Conservation (phyloP, 345 rosid species). For the Luvunga scandens region DNA sequence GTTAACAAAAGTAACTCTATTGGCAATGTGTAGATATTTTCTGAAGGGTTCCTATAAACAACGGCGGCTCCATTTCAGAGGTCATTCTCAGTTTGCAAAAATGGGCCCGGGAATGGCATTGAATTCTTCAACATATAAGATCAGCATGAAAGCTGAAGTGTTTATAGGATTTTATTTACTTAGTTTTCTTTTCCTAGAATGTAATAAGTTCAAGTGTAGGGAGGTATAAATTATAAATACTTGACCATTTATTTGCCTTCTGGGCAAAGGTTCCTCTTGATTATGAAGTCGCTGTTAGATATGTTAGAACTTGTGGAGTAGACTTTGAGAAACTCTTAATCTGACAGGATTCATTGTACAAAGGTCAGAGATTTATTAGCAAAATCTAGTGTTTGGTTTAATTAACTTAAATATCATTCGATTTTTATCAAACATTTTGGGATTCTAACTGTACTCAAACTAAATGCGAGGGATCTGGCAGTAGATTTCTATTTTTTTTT, state of each 20-base stretch:
- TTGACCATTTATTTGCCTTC: slow-evolving; percentile 3
- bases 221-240: neutral
- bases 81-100: neutral
- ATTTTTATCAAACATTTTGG: neutral
- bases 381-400: neutral
- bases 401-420: neutral
- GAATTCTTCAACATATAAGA: neutral
- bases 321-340: neutral
- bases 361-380: neutral
- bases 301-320: neutral
- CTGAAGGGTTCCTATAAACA: neutral
- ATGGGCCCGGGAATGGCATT: neutral
- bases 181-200: neutral
- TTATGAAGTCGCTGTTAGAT: neutral
- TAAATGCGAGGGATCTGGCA: neutral
- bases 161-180: neutral
- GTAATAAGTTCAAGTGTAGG: neutral
- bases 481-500: neutral
- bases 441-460: neutral
- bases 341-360: neutral
- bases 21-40: slow-evolving; percentile 32
- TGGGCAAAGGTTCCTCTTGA: slow-evolving; percentile 7
- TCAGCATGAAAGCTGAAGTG: neutral
- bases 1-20: slow-evolving; percentile 77
- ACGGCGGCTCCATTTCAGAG: neutral